Percentiles rank a stretch among this genome's conserved stretches.
Conservation (phyloP, 2,329 filamentous ascomycete genomes). For the Nemania sp. region DNA sequence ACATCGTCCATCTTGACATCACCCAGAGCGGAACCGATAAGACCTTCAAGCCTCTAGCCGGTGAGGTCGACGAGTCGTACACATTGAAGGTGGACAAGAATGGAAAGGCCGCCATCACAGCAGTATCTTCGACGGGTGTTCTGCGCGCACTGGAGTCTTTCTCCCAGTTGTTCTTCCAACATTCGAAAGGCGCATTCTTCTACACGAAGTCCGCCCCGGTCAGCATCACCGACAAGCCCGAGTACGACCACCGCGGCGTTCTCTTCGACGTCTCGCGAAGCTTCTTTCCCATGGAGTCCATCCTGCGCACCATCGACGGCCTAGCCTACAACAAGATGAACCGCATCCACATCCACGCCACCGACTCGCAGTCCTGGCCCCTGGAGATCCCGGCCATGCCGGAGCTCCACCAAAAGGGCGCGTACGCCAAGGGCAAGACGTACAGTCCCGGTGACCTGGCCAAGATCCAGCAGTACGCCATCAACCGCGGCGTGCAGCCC, state of each 20-base stretch:
- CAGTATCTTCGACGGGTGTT: constrained; percentile 75
- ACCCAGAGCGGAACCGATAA: constrained; percentile 69
- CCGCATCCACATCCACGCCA: constrained; percentile 82
- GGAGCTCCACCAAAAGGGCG: constrained; percentile 76
- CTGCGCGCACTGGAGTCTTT: constrained; percentile 81
- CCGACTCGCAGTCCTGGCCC: constrained; percentile 88
- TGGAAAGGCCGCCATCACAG: constrained; percentile 72
- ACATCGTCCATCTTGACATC: constrained; percentile 71
- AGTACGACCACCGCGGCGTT: constrained; percentile 81
- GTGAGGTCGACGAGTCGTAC: constrained; percentile 81
- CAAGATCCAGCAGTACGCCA: constrained; percentile 76
- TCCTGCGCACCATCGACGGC: constrained; percentile 81
- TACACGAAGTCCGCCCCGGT: constrained; percentile 82
- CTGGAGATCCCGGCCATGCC: constrained; percentile 82
- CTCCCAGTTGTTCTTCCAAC: constrained; percentile 81
- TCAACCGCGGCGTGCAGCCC: constrained; percentile 75
- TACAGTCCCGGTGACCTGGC: constrained; percentile 76
- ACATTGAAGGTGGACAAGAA: constrained; percentile 68
- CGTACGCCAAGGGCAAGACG: constrained; percentile 74
- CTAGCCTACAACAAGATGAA: constrained; percentile 86
- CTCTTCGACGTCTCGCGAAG: constrained; percentile 82
- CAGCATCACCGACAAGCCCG: constrained; percentile 76
- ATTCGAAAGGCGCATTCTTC: constrained; percentile 66
- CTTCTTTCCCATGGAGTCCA: constrained; percentile 74
- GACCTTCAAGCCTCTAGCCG: constrained; percentile 70